Conservation (phyloP, 2,329 filamentous ascomycete species). For the Aureobasidium sp. region DNA sequence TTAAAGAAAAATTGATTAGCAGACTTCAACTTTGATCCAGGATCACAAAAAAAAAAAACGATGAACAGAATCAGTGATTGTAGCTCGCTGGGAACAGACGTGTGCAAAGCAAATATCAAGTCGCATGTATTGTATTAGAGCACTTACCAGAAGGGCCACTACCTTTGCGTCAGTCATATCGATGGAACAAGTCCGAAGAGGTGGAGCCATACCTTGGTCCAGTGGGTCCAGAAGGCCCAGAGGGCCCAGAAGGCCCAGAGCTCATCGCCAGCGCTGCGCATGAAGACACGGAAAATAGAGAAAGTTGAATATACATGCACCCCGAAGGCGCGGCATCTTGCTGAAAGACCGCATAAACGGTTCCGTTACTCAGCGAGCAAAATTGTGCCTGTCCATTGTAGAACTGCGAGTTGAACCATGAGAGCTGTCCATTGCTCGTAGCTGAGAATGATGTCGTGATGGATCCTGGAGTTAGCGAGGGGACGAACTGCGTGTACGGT, state of each 20-base stretch:
- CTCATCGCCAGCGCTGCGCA: neutral
- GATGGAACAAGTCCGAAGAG: no score
- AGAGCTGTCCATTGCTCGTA: slow-evolving; percentile 20
- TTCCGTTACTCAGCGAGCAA: slow-evolving; percentile 26
- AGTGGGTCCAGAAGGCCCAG: no score
- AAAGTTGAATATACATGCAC: slow-evolving; percentile 24
- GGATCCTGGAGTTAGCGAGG: slow-evolving; percentile 23
- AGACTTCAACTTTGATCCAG: no score
- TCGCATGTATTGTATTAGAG: no score
- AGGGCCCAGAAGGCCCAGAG: neutral
- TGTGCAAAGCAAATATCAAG: no score
- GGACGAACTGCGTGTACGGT: slow-evolving; percentile 22
- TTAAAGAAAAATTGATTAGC: no score
- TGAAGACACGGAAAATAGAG: slow-evolving; percentile 8
- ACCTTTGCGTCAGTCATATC: neutral
- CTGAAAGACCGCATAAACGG: slow-evolving; percentile 26
- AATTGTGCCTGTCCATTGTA: slow-evolving; percentile 26
- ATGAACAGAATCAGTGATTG: no score
- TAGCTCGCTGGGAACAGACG: no score
- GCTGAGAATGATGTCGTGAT: slow-evolving; percentile 25
- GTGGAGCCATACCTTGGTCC: slow-evolving; percentile 5
- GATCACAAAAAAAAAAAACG: no score
- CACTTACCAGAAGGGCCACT: neutral
- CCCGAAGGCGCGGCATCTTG: slow-evolving; percentile 22
- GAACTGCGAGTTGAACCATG: slow-evolving; percentile 25